Percentiles rank a stretch among this genome's conserved stretches.
Conservation (phyloP, 768 basidiomycete species). For the Psilocybe tampanensis region DNA sequence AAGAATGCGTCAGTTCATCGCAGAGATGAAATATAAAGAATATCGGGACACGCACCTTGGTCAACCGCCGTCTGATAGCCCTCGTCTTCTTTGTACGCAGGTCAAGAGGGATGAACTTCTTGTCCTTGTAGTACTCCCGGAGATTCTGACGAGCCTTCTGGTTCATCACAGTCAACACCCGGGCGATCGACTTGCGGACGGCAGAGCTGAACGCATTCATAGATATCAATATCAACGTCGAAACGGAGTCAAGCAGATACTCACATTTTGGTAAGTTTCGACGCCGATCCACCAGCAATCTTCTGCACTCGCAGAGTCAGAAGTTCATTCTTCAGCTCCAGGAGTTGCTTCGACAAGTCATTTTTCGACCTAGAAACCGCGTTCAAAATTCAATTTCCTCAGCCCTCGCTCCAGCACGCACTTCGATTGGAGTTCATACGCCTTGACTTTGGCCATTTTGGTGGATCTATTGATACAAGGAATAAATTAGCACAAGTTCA, state of each 20-base stretch:
- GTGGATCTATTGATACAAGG: constrained; percentile 28
- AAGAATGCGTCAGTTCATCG: not conserved
- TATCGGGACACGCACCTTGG: constrained; percentile 69
- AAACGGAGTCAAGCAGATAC: constrained; percentile 28
- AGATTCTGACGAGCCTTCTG: constrained; percentile 96
- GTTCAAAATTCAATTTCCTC: constrained; percentile 14
- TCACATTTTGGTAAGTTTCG: constrained; percentile 98
- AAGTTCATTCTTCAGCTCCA: constrained; percentile 95
- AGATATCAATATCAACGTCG: not conserved
- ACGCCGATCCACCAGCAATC: constrained; percentile 92
- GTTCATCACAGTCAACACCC: constrained; percentile 98
- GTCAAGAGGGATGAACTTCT: constrained; percentile 97
- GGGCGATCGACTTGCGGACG: constrained; percentile 98
- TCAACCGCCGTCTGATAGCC: constrained; percentile 94
- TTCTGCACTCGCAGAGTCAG: constrained; percentile 95
- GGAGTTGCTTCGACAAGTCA: constrained; percentile 93
- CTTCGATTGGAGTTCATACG: constrained; percentile 96
- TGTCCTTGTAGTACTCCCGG: constrained; percentile 96
- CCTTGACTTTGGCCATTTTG: constrained; percentile 93
- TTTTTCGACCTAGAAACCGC: constrained; percentile 77
- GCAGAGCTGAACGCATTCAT: constrained; percentile 59
- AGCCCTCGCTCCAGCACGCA: constrained; percentile 39
- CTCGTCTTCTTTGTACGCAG: constrained; percentile 98
- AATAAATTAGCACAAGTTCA: constrained; percentile 9
- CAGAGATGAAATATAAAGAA: not conserved